These are phyloP conservation scores for Magnusiomyces tetraspermus DNA, from an alignment of 1,139 yeast species.

Conservation along the genomic window DNA sequence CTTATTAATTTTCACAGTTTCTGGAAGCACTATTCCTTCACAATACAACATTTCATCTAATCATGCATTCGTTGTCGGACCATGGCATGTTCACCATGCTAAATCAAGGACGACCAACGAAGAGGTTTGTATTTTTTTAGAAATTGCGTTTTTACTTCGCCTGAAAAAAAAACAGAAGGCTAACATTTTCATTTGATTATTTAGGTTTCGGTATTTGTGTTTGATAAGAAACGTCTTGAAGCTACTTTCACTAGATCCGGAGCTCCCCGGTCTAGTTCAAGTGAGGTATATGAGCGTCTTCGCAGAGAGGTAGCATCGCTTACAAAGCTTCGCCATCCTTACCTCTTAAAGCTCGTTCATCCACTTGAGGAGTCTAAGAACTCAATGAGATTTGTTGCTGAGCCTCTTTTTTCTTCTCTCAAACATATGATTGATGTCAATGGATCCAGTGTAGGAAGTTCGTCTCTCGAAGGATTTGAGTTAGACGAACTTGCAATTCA, in stretches of 20 bases:
- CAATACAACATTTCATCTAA: conserved; percentile 64
- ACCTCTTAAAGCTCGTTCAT: conserved; percentile 69
- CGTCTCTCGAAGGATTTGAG: conserved; percentile 28
- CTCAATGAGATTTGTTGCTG: conserved; percentile 76
- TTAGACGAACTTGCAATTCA: conserved; percentile 66
- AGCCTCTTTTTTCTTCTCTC: conserved; percentile 57
- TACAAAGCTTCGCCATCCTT: conserved; percentile 81
- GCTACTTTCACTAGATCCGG: conserved; percentile 45
- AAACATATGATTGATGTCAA: conserved; percentile 35
- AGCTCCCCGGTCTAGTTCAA: conserved; percentile 28
- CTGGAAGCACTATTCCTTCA: conserved; percentile 44
- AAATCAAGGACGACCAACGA: conserved; percentile 45
- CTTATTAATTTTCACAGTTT: not conserved
- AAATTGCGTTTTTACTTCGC: too few species aligned
- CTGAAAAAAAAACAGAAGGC: too few species aligned
- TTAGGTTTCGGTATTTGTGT: conserved; percentile 71
- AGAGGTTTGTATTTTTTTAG: conserved; percentile 17
- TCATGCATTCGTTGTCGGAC: conserved; percentile 66
- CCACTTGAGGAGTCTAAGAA: conserved; percentile 80
- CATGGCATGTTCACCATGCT: conserved; percentile 84
- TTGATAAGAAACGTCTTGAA: conserved; percentile 74
- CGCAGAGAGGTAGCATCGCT: conserved; percentile 56
- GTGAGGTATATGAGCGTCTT: conserved; percentile 40
- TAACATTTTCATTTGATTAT: conserved; percentile 8
- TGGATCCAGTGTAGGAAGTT: conserved; percentile 18